Evolutionary conservation across 805 yeast species (phyloP), one percentile per base, ranked within the genome.

Genomic region (Myxozyma neotropica): DNA sequence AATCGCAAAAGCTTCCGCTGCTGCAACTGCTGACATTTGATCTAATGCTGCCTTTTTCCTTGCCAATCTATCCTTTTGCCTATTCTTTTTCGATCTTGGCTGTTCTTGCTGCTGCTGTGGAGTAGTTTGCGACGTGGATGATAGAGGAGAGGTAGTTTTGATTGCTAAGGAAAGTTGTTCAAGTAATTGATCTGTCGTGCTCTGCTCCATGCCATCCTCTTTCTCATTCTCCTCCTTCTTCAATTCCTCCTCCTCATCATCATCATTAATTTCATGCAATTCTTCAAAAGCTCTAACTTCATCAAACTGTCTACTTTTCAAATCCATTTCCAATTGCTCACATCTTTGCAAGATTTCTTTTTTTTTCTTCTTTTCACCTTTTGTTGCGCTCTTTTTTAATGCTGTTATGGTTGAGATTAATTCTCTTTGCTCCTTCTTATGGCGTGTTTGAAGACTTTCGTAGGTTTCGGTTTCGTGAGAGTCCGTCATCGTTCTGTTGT

Each of bases 51-150:
- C 89, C 48, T 89, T 85, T 58, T 96, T 79, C 70, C 80, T 83
- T 0, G 93, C 95, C 24, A 90, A 70, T 67, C 88, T 80, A 69
- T 91, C 97, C 74, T 87, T 89, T 64, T 89, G 94, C 56, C 97
- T 80, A 71, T 93, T 93, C 48, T 93, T 79, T 68, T 63, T 61
- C 15, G 42, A 12, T 35, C 21, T 17, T 19, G 54, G 12, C 35
- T 38, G 43, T 38, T 3, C 4, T 35, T 17, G 45, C 7, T 19
- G 13, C 26, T 17, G 35, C 27, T 44, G 43, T 17, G 27, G 29
- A 24, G 19, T 24, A 13, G 19, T 23, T 21, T 50, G 39, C 6
- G 39, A 42, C 21, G 23, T 29, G 10, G 33, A 29, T 29, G 6
- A 6, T 29, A 7, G 10, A 10, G 10, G 6, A 7, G 33, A 7